Percentiles rank a stretch among this genome's conserved stretches.
Conservation (phyloP, 805 yeast genomes). For the Candida koratica region DNA sequence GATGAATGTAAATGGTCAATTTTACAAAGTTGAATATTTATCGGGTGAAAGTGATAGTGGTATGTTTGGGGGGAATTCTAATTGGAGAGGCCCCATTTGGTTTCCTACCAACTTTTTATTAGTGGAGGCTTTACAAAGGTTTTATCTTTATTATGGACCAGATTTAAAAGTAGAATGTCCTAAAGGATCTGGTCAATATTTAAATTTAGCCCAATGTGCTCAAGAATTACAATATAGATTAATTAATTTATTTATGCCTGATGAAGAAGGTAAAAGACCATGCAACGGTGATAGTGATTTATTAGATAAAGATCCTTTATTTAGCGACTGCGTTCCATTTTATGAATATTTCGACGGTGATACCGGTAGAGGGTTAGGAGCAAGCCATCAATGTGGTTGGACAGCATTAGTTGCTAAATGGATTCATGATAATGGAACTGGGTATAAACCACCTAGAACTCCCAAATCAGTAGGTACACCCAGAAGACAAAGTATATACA, state of each 20-base stretch:
- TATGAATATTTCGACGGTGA: slow-evolving; percentile 92
- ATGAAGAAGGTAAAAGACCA: slow-evolving; percentile 65
- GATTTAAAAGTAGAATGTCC: slow-evolving; percentile 85
- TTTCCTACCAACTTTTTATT: slow-evolving; percentile 85
- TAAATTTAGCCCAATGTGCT: slow-evolving; percentile 85
- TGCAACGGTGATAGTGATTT: slow-evolving; percentile 65
- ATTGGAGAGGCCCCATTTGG: slow-evolving; percentile 98
- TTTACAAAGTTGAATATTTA: slow-evolving; percentile 66
- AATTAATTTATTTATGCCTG: slow-evolving; percentile 69
- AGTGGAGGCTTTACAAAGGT: slow-evolving; percentile 83
- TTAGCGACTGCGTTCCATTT: slow-evolving; percentile 72
- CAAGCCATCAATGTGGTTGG: slow-evolving; percentile 96
- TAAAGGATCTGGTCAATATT: slow-evolving; percentile 68
- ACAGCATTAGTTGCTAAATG: slow-evolving; percentile 88
- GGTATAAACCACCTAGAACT: slow-evolving; percentile 52
- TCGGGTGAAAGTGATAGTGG: slow-evolving; percentile 92
- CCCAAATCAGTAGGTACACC: slow-evolving; percentile 30
- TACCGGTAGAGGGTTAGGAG: slow-evolving; percentile 90
- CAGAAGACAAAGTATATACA: slow-evolving; percentile 26
- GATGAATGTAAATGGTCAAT: slow-evolving; percentile 76
- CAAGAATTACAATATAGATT: slow-evolving; percentile 85
- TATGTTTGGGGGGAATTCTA: slow-evolving; percentile 93
- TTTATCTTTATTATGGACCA: slow-evolving; percentile 84
- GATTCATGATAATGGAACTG: slow-evolving; percentile 82
- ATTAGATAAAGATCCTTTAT: slow-evolving; percentile 59